Evolutionary conservation across 2,329 filamentous ascomycete species (phyloP).

Genomic region (Hypocreales sp.): DNA sequence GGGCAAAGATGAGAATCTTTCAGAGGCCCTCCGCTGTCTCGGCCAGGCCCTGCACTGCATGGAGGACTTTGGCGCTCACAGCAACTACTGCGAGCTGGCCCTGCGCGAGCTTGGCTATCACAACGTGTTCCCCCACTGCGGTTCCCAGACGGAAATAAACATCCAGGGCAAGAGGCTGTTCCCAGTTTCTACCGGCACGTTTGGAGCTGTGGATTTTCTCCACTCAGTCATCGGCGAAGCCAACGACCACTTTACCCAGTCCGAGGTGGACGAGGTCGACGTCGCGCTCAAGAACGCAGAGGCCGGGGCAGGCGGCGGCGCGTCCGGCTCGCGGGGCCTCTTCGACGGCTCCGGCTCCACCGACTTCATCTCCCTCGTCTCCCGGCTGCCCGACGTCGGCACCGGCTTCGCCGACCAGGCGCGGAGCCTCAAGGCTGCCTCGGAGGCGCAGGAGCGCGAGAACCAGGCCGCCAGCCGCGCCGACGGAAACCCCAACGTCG

Average conservation of each 20-base stretch:
- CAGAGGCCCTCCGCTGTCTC: conserved; percentile 61
- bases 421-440: conserved; percentile 41
- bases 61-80: conserved; percentile 69
- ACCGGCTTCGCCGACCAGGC: conserved; percentile 53
- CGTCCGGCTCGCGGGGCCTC: conserved; percentile 23
- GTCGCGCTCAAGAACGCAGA: conserved; percentile 56
- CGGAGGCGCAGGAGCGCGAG: conserved; percentile 46
- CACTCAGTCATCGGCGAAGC: conserved; percentile 67
- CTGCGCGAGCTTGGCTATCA: conserved; percentile 65
- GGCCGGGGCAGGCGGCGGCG: conserved; percentile 23
- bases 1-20: conserved; percentile 63
- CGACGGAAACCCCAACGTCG: conserved; percentile 36
- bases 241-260: conserved; percentile 72
- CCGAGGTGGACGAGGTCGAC: conserved; percentile 70
- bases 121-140: conserved; percentile 66
- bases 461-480: conserved; percentile 25
- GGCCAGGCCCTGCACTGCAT: conserved; percentile 65
- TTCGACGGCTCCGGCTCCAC: conserved; percentile 23
- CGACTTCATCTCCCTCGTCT: conserved; percentile 58
- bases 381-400: conserved; percentile 58
- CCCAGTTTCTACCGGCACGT: conserved; percentile 57
- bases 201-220: conserved; percentile 72
- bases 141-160: conserved; percentile 48
- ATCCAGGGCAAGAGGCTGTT: conserved; percentile 49
- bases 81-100: conserved; percentile 68